A percentile compares a stretch with the other conserved stretches of the same genome.
Conservation (phyloP, 192 early-diverging fungal genomes). For the Linnemannia schmuckeri region DNA sequence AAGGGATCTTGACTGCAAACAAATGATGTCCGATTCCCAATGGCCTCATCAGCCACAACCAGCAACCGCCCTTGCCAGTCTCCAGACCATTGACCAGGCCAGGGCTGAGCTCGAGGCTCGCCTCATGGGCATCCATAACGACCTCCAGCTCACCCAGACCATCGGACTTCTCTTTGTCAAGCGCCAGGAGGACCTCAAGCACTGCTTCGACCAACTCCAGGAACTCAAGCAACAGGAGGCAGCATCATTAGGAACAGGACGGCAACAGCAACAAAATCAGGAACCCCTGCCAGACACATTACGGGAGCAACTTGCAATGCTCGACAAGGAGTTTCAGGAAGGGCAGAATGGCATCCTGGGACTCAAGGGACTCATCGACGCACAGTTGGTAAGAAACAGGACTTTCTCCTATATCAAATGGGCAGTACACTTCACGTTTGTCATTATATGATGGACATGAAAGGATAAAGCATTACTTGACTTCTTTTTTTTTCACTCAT, state of each 20-base stretch:
- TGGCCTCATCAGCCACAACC: slow-evolving; percentile 6
- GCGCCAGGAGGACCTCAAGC: slow-evolving; percentile 42
- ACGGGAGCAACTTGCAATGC: slow-evolving; percentile 33
- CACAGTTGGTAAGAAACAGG: slow-evolving; percentile 45
- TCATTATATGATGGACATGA: background rate
- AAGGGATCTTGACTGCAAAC: too few species aligned
- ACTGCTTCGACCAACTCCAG: slow-evolving; percentile 42
- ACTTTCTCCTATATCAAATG: background rate
- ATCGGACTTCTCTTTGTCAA: slow-evolving; percentile 52
- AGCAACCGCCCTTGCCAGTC: slow-evolving; percentile 26
- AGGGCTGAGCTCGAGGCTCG: slow-evolving; percentile 43
- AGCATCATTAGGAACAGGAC: background rate
- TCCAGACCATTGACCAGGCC: slow-evolving; percentile 43
- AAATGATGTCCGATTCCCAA: slow-evolving; percentile 20
- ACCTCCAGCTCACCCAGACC: slow-evolving; percentile 49
- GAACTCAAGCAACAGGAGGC: slow-evolving; percentile 24
- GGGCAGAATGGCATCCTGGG: slow-evolving; percentile 48
- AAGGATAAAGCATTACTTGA: background rate
- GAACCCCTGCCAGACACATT: slow-evolving; percentile 30
- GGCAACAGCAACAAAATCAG: slow-evolving; percentile 12
- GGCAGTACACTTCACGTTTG: background rate
- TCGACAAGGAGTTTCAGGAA: slow-evolving; percentile 50
- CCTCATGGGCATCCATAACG: slow-evolving; percentile 31
- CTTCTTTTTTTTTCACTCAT: too few species aligned
- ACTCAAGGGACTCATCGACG: slow-evolving; percentile 51